These are phyloP conservation scores for Chloris gayana DNA, from an alignment of 176 grass and related monocot genomes.

Conservation along the genomic window DNA sequence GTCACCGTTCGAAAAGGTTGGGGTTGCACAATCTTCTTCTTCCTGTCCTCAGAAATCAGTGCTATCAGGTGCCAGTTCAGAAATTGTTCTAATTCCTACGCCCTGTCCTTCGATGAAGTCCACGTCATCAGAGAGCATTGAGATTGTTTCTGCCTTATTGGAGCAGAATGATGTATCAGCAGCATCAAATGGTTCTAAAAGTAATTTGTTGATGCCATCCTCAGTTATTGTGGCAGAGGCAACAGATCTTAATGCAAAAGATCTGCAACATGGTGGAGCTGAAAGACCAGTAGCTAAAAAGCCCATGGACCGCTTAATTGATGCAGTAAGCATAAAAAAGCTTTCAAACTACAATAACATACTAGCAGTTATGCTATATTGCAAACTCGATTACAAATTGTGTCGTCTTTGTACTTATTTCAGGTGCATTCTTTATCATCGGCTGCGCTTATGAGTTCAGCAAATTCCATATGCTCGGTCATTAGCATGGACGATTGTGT, in stretches of 20 bases:
- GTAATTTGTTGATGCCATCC: neutral
- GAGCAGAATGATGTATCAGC: neutral
- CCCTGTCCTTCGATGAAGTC: neutral
- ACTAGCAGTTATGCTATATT: neutral
- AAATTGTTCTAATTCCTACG: neutral
- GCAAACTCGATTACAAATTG: neutral
- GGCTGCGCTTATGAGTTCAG: neutral
- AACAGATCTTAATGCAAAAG: neutral
- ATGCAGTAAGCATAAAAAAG: slow-evolving; percentile 21
- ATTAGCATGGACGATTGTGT: slow-evolving; percentile 7
- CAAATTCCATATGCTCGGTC: neutral
- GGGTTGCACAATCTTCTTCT: neutral
- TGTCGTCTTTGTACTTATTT: neutral
- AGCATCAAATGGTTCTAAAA: neutral
- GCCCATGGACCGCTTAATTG: slow-evolving; percentile 24
- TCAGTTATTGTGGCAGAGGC: neutral
- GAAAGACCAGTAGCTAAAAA: neutral
- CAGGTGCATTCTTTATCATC: slow-evolving; percentile 42
- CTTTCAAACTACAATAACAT: neutral
- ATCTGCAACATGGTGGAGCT: neutral
- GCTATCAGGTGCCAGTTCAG: neutral
- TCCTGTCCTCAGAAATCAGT: neutral
- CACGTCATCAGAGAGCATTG: neutral
- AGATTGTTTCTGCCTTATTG: neutral
- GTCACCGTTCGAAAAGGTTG: neutral